Evolutionary conservation across 768 basidiomycete genomes (phyloP), one percentile per base, ranked within the genome.

Genomic region (Trametes cingulata): DNA sequence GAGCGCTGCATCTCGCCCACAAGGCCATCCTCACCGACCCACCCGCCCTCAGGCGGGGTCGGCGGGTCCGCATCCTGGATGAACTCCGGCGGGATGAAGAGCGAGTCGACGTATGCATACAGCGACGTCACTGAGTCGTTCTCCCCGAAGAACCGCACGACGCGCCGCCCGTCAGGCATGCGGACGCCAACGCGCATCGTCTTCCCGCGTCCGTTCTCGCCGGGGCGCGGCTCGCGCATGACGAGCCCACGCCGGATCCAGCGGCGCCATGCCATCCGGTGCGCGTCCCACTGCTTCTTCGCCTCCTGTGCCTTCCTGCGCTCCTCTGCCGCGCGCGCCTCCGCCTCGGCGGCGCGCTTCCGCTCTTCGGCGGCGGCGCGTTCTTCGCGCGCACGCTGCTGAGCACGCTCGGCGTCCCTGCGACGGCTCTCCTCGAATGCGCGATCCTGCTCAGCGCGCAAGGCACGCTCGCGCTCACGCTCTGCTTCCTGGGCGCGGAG

Each of bases 381-480:
- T 62, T 80, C 82, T 67, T 82, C 83, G 13, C 69, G 77, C 45
- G 88, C 80, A 43, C 78, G 77, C 6, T 76, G 78, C 56, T 83
- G 76, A 29, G 93, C 85, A 47, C 87, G 79, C 69, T 88, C 90
- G 24, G 80, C 76, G 70, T 97, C 95, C 6, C 82, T 74, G 37
- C 77, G 69, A 1, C 84, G 86, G 0, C 86, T 79, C 52, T 87
- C 85, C 39, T 76, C 75, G 71, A 92, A 93, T 1, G 91, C 91
- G 9, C 82, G 79, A 67, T 96, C 95, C 66, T 95, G 93, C 66
- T 91, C 88, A 25, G 86, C 88, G 13, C 94, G 81, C 19, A 94
- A 68, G 19, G 77, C 74, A 29, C 58, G 73, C 65, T 62, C 82
- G 46, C 75, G 70, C 17, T 78, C 76, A 20, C 75, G 73, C 49